phyloP scores from a whole-genome alignment of 495 filamentous ascomycete genomes.

The Hyaloscypha variabilis region DNA sequence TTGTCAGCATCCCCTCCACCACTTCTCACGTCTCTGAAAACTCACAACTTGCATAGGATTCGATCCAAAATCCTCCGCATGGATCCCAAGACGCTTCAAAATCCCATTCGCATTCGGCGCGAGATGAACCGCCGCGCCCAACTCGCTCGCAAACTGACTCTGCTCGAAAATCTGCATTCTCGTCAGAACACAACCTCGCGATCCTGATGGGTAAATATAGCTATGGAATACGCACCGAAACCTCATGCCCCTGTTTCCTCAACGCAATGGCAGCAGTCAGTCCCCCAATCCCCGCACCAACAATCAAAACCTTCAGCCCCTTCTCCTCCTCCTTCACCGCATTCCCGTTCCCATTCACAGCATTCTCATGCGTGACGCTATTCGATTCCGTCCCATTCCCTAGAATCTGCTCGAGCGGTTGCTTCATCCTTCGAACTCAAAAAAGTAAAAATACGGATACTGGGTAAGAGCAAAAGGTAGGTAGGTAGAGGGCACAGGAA shows the following conservation, averaged over 20 bases:
- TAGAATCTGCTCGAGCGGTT: not conserved
- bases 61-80: conserved; percentile 38
- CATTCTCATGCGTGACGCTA: not conserved
- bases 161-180: conserved; percentile 52
- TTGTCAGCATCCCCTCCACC: not conserved
- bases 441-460: no score
- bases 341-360: not conserved
- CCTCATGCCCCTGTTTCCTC: conserved; percentile 55
- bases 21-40: conserved; percentile 1
- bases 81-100: conserved; percentile 45
- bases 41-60: conserved; percentile 33
- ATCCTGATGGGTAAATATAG: no score
- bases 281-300: conserved; percentile 62
- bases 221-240: no score
- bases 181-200: no score
- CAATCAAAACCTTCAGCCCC: conserved; percentile 44
- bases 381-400: not conserved
- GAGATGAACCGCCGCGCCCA: conserved; percentile 58
- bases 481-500: no score
- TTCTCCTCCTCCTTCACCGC: not conserved
- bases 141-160: conserved; percentile 52
- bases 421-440: conserved; percentile 6
- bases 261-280: conserved; percentile 56
- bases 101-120: conserved; percentile 57
- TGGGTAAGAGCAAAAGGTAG: no score